These are phyloP conservation scores for Corniculantispora saksenae DNA, from an alignment of 2,329 filamentous ascomycete genomes.

Conservation along the genomic window DNA sequence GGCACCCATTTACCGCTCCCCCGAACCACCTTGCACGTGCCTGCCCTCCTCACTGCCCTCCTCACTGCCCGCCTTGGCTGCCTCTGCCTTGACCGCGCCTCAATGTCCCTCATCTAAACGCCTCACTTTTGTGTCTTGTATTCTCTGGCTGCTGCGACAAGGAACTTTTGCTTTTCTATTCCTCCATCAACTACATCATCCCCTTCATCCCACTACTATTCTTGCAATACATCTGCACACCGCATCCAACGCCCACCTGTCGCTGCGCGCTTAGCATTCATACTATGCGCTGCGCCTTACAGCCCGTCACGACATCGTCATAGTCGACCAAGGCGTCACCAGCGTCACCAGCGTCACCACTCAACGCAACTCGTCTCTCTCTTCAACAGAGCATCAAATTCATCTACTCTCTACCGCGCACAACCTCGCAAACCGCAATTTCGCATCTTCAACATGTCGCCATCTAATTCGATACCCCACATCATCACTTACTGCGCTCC, in stretches of 20 bases:
- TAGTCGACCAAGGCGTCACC: neutral
- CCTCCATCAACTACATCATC: neutral
- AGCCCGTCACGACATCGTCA: conserved; percentile 6
- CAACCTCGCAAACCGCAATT: neutral
- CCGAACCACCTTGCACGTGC: conserved; percentile 12
- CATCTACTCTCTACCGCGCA: neutral
- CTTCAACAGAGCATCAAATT: conserved; percentile 5
- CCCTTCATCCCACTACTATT: neutral
- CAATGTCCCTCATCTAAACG: conserved; percentile 12
- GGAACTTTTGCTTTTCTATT: no score
- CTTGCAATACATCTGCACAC: neutral
- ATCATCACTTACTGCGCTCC: conserved; percentile 3
- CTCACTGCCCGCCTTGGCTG: neutral
- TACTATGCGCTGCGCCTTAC: neutral
- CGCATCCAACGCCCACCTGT: neutral
- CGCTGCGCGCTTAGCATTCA: neutral
- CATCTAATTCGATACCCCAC: neutral
- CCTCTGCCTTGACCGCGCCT: neutral
- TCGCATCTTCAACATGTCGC: neutral
- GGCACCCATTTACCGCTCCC: neutral
- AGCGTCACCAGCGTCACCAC: neutral
- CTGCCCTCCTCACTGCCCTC: conserved; percentile 10
- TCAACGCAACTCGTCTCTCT: neutral
- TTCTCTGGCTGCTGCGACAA: neutral
- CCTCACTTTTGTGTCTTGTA: neutral